phyloP scores from a whole-genome alignment of 108 stramenopile species.

The Stephanodiscus triporus region DNA sequence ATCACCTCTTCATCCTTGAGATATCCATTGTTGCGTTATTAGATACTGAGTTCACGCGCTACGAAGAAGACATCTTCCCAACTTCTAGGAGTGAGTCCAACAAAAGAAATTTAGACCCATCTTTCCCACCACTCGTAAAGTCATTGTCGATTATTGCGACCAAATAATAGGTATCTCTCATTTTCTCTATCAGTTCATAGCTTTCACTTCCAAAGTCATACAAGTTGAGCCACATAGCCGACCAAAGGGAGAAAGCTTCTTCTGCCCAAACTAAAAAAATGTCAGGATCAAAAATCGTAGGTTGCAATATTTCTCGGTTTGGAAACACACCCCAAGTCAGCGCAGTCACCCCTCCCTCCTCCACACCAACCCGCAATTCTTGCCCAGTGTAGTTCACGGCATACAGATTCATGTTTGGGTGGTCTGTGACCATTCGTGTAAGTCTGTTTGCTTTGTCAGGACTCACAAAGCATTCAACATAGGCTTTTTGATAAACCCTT shows the following conservation, averaged over 20 bases:
- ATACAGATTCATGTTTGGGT: slow-evolving; percentile 79
- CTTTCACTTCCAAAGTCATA: slow-evolving; percentile 90
- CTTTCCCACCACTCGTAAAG: slow-evolving; percentile 46
- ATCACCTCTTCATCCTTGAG: background rate
- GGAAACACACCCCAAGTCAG: slow-evolving; percentile 83
- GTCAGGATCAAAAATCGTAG: slow-evolving; percentile 97
- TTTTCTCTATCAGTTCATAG: slow-evolving; percentile 82
- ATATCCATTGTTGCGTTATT: background rate
- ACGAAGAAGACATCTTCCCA: slow-evolving; percentile 23
- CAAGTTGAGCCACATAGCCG: slow-evolving; percentile 88
- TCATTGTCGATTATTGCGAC: slow-evolving; percentile 97
- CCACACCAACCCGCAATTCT: slow-evolving; percentile 57
- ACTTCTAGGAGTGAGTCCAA: slow-evolving; percentile 35
- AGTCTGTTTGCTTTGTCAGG: slow-evolving; percentile 70
- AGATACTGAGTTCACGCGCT: background rate
- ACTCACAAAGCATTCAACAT: slow-evolving; percentile 95
- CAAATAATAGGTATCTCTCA: slow-evolving; percentile 91
- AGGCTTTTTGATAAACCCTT: slow-evolving; percentile 96
- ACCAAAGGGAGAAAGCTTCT: slow-evolving; percentile 96
- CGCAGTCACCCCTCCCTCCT: slow-evolving; percentile 75
- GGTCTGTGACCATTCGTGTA: slow-evolving; percentile 59
- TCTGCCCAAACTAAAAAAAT: slow-evolving; percentile 92
- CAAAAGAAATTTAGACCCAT: slow-evolving; percentile 29
- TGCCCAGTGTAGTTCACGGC: slow-evolving; percentile 75
- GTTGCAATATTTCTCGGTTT: slow-evolving; percentile 94